phyloP scores from a whole-genome alignment of 257 asterid species.

The Henckelia pumila region DNA sequence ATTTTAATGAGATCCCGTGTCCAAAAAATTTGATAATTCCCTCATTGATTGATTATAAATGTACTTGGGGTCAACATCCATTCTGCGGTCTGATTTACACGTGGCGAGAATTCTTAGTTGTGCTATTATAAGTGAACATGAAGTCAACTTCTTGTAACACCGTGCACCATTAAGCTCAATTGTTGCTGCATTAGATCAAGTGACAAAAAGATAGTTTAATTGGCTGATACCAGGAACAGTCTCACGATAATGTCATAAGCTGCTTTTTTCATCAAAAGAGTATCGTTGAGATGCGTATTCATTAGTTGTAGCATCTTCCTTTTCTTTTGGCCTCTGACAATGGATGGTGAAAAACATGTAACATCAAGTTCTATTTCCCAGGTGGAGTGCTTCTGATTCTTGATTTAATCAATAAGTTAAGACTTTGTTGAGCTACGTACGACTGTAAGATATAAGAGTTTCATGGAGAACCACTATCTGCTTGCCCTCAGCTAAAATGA shows the following conservation, averaged over 20 bases:
- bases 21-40: neutral
- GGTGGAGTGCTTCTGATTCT: conserved; percentile 22
- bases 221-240: no score
- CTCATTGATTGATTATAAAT: neutral
- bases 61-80: neutral
- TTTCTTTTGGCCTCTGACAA: conserved; percentile 1
- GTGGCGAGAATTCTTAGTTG: neutral
- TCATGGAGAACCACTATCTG: conserved; percentile 25
- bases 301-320: conserved; percentile 3
- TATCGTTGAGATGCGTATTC: neutral
- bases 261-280: neutral
- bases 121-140: neutral
- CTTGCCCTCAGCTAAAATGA: conserved; percentile 28
- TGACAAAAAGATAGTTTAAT: no score
- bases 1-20: no score
- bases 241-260: neutral
- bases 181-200: conserved; percentile 4
- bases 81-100: neutral
- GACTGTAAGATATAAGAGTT: conserved; percentile 12
- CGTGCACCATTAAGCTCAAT: neutral
- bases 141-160: neutral
- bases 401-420: neutral
- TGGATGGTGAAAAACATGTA: conserved; percentile 5
- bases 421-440: conserved; percentile 7
- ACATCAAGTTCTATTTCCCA: conserved; percentile 18